Conservation (phyloP, 305 asterid species). For the Solanum chacoense region DNA sequence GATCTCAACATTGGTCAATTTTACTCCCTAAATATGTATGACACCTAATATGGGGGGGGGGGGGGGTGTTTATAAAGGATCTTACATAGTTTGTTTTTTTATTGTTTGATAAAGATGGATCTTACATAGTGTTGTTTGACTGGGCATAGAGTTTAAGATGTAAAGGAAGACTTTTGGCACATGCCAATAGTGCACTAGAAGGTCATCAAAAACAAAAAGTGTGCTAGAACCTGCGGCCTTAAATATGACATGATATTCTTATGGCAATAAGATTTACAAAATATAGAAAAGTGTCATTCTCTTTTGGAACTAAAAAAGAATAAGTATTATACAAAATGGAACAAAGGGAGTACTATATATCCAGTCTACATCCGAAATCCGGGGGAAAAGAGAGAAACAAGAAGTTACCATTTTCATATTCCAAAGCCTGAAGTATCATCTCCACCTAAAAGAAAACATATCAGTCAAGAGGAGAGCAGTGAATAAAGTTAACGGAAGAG, state of each 20-base stretch:
- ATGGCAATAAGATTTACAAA: neutral
- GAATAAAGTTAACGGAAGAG: neutral
- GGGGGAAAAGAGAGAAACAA: neutral
- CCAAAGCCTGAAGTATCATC: slow-evolving; percentile 97
- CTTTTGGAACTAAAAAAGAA: neutral
- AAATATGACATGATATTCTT: neutral
- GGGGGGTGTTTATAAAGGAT: no score
- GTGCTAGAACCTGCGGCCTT: neutral
- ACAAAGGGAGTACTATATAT: neutral
- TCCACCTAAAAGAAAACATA: slow-evolving; percentile 47
- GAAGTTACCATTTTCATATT: slow-evolving; percentile 74
- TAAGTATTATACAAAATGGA: neutral
- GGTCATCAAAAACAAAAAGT: neutral
- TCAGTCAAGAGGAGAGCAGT: neutral
- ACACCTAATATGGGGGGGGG: neutral
- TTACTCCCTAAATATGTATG: neutral
- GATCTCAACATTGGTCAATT: neutral
- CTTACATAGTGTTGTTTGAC: neutral
- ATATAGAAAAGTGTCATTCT: neutral
- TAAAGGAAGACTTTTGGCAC: neutral
- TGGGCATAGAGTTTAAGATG: neutral
- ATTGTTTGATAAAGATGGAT: neutral
- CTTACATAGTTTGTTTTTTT: no score
- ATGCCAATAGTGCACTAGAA: neutral
- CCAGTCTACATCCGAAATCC: neutral